These are phyloP conservation scores for Dimocarpus longan DNA, from an alignment of 345 rosid species.

Conservation along the genomic window DNA sequence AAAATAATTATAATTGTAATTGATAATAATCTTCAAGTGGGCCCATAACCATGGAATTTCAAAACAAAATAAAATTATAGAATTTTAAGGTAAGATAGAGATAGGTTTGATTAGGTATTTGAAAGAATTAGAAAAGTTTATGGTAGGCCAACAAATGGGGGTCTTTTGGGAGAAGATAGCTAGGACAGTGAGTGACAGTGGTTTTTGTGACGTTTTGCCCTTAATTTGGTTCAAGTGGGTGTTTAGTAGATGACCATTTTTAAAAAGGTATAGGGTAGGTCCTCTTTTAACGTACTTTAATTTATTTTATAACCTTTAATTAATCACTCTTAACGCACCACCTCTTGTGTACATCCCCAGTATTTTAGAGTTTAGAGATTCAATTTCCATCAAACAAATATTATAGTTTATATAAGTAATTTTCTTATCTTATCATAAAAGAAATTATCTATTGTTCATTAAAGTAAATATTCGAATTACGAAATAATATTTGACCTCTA, in stretches of 20 bases:
- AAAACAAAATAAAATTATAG: background rate
- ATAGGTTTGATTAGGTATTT: constrained; percentile 22
- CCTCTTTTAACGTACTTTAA: background rate
- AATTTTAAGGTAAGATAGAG: constrained; percentile 18
- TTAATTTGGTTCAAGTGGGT: constrained; percentile 22
- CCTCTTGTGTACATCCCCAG: too few relatives aligned
- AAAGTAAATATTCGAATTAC: too few relatives aligned
- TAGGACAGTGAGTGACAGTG: background rate
- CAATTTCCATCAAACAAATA: too few relatives aligned
- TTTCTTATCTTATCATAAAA: too few relatives aligned
- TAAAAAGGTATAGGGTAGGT: background rate
- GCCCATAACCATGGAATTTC: constrained; percentile 5
- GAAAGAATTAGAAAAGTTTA: background rate
- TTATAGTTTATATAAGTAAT: too few relatives aligned
- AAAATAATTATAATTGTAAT: constrained; percentile 7
- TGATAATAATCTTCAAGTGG: background rate
- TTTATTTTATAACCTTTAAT: background rate
- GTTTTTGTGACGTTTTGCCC: constrained; percentile 16
- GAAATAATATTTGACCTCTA: too few relatives aligned
- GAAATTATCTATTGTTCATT: too few relatives aligned
- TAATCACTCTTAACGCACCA: background rate
- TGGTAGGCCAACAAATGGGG: constrained; percentile 40
- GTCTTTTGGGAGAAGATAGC: background rate
- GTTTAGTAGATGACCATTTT: constrained; percentile 12
- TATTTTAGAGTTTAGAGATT: too few relatives aligned